phyloP scores from a whole-genome alignment of 2,329 filamentous ascomycete genomes.

The Ophiosphaerella narmari region DNA sequence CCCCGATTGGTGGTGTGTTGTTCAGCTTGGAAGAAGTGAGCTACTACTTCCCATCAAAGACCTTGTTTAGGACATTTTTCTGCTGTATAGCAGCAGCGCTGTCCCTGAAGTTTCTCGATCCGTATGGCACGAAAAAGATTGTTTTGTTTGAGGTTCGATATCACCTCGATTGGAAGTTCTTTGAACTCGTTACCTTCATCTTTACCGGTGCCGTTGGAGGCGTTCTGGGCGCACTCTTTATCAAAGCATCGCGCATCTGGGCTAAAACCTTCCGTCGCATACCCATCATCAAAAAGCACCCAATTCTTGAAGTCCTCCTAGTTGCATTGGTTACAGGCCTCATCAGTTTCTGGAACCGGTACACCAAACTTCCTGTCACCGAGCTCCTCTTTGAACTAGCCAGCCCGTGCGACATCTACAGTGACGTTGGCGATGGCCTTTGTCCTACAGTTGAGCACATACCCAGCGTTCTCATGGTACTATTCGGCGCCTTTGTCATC shows the following conservation, averaged over 20 bases:
- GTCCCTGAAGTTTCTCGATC: conserved; percentile 92
- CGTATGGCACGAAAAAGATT: conserved; percentile 94
- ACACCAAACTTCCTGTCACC: conserved; percentile 86
- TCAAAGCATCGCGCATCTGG: conserved; percentile 92
- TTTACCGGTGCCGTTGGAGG: conserved; percentile 86
- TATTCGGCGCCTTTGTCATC: conserved; percentile 81
- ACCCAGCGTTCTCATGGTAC: conserved; percentile 71
- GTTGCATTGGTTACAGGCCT: conserved; percentile 85
- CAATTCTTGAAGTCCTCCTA: conserved; percentile 83
- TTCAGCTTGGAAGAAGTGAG: conserved; percentile 95
- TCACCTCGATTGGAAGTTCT: conserved; percentile 87
- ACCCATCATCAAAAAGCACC: conserved; percentile 76
- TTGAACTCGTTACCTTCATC: conserved; percentile 85
- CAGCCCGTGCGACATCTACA: conserved; percentile 78
- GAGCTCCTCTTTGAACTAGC: conserved; percentile 90
- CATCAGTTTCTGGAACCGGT: conserved; percentile 89
- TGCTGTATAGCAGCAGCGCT: conserved; percentile 92
- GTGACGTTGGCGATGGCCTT: conserved; percentile 70
- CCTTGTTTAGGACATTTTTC: conserved; percentile 95
- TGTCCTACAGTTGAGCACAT: conserved; percentile 80
- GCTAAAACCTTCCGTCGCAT: conserved; percentile 86
- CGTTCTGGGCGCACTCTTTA: conserved; percentile 85
- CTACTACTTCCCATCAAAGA: conserved; percentile 98
- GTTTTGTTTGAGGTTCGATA: conserved; percentile 96
- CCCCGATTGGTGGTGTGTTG: conserved; percentile 84